Base-by-base conservation (phyloP, 2,329 filamentous ascomycete genomes). In the Periconia sp. region DNA sequence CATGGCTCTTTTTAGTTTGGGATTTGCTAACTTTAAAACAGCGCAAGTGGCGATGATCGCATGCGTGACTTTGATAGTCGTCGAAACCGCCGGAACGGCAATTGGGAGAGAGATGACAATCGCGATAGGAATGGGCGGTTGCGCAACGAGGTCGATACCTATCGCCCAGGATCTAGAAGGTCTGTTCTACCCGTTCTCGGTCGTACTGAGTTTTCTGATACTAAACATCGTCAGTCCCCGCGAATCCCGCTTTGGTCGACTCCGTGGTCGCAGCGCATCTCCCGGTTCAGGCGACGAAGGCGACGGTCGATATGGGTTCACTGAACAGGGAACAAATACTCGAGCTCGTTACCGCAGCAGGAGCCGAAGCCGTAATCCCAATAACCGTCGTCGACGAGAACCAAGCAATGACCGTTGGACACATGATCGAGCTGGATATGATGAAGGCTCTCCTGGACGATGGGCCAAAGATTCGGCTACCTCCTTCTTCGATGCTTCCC, bases 11-110 rank as follows among this genome's bases (percentile, higher is more conserved):
- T 40, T 23, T 20, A 27, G 19, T 9, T 19, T 27, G 2, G 6
- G 14, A 30, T 10, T 20, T 44, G 76, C 62, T 71, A 70, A 61
- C 69, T 33, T 35, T 19, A 19, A 35, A 13, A 35, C 37, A 59
- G 56, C 50, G 54, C 56, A 46, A 69, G 77, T 0, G 93, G 91
- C 62, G 85, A 89, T 63, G 89, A 86, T 35, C 89, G 84, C 65
- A 88, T 96, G 79, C 96, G 95, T 73, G 91, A 94, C 60, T 91
- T 96, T 64, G 61, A 63, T 8, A 61, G 62, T 10, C 59, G 57
- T 23, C 63, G 69, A 11, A 58, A 59, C 44, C 57, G 64, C 46
- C 62, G 66, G 44, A 60, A 55, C 41, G 57, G 59, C n/a, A 6
- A 44, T 31, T 54, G 61, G 49, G 40, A 51, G 37, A 46, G 53